A percentile compares a stretch with the other conserved stretches of the same genome.
Conservation (phyloP, 441 rosid genomes). For the Mallotus japonicus region DNA sequence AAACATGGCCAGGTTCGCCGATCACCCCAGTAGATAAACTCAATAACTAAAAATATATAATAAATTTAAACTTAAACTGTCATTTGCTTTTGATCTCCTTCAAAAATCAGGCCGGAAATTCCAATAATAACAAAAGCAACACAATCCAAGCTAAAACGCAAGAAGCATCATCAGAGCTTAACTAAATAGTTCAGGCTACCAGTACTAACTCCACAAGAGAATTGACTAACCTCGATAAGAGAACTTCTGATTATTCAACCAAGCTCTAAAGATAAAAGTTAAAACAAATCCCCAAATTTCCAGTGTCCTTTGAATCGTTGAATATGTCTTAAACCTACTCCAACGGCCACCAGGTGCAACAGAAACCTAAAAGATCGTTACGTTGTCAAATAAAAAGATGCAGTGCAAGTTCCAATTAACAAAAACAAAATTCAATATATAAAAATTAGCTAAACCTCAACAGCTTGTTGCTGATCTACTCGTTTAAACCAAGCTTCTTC, state of each 20-base stretch:
- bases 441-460: constrained; percentile 47
- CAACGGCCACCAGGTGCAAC: constrained; percentile 96
- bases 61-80: not conserved
- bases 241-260: constrained; percentile 84
- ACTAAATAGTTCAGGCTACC: not conserved
- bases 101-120: not conserved
- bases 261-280: constrained; percentile 69
- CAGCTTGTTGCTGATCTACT: constrained; percentile 33
- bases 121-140: not conserved
- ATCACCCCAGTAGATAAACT: not conserved
- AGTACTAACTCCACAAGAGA: not conserved
- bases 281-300: constrained; percentile 96
- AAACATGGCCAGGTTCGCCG: too few relatives aligned
- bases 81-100: not conserved
- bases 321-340: constrained; percentile 93
- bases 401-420: too few relatives aligned
- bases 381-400: constrained; percentile 1
- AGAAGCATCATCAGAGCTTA: too few relatives aligned
- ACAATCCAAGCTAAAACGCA: too few relatives aligned
- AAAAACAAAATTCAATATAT: not conserved
- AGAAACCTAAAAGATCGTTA: constrained; percentile 56
- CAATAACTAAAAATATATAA: not conserved
- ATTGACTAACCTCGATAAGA: constrained; percentile 66
- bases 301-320: constrained; percentile 85
- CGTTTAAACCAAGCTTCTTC: constrained; percentile 96